Evolutionary conservation across 2,329 filamentous ascomycete species (phyloP).

Genomic region (Teratosphaeria zuluensis): DNA sequence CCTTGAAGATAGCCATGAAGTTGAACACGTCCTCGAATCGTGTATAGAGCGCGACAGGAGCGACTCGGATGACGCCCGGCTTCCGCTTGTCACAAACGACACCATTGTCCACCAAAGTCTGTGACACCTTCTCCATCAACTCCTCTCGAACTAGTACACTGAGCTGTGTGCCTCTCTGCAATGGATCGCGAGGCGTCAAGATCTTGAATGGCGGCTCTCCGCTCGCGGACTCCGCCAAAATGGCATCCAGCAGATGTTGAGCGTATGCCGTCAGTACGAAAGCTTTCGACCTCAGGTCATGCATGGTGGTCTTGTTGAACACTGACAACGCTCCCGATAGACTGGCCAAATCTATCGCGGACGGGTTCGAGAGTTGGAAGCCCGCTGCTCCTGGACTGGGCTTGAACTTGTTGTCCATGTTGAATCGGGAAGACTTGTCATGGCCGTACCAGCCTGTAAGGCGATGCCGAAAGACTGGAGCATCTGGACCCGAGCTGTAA

Average conservation of each 20-base stretch:
- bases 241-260: constrained; percentile 50
- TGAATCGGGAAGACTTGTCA: constrained; percentile 65
- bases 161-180: constrained; percentile 50
- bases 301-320: constrained; percentile 62
- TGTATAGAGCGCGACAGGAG: constrained; percentile 77
- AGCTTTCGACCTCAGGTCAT: constrained; percentile 59
- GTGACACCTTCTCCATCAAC: constrained; percentile 57
- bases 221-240: constrained; percentile 6
- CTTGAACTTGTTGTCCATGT: constrained; percentile 70
- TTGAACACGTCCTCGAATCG: constrained; percentile 62
- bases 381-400: constrained; percentile 70
- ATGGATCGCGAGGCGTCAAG: constrained; percentile 60
- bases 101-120: constrained; percentile 54
- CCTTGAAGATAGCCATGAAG: constrained; percentile 47
- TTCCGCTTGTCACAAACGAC: constrained; percentile 76
- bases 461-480: constrained; percentile 49
- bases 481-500: constrained; percentile 11
- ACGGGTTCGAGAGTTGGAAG: constrained; percentile 78
- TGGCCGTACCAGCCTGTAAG: constrained; percentile 81
- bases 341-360: constrained; percentile 63
- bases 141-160: constrained; percentile 61
- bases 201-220: constrained; percentile 31
- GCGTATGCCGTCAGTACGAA: constrained; percentile 66
- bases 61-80: constrained; percentile 74
- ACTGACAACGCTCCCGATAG: constrained; percentile 52